Evolutionary conservation across 768 basidiomycete genomes (phyloP), one percentile per base, ranked within the genome.

Genomic region (Suillus decipiens): DNA sequence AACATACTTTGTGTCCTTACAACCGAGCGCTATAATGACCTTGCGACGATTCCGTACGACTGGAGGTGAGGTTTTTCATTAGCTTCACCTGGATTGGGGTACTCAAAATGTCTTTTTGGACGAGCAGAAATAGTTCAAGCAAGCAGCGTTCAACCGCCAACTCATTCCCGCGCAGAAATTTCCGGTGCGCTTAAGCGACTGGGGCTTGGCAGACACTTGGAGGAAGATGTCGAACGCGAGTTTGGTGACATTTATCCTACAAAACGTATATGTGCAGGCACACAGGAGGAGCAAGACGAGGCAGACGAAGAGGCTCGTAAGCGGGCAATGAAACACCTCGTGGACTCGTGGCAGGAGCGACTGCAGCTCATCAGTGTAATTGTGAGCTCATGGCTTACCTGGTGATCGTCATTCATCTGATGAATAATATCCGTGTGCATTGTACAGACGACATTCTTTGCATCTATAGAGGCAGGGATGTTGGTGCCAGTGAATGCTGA

Each of bases 271-370:
- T 2, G 73, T 58, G 50, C 59, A 82, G 81, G 74, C 39, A 79
- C 83, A 1, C 84, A 86, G 63, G 73, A 78, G 57, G 80, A 84
- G 1, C 85, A 86, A 65, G 75, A 87, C 65, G 66, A 75, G 9
- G 73, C 70, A 31, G 86, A 87, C 62, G 82, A 81, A 9, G 71
- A 78, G 62, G 79, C 78, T 14, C 74, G 78, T 43, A 75, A 74
- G 65, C 77, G 79, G 57, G 84, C 81, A 3, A 76, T 82, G 75
- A 79, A 72, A 56, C 81, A 84, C 47, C 77, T 87, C 3, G 78
- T 85, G n/a, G 80, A 81, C 66, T 83, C 84, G 4, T 88, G 86
- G 86, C 82, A 84, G 78, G 86, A 87, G 63, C 77, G 86, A 47
- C 77, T 87, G 48, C 84, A 87, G 72, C 74, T 87, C 12, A 86